phyloP scores from a whole-genome alignment of 345 rosid species.

The Melastoma malabathricum region DNA sequence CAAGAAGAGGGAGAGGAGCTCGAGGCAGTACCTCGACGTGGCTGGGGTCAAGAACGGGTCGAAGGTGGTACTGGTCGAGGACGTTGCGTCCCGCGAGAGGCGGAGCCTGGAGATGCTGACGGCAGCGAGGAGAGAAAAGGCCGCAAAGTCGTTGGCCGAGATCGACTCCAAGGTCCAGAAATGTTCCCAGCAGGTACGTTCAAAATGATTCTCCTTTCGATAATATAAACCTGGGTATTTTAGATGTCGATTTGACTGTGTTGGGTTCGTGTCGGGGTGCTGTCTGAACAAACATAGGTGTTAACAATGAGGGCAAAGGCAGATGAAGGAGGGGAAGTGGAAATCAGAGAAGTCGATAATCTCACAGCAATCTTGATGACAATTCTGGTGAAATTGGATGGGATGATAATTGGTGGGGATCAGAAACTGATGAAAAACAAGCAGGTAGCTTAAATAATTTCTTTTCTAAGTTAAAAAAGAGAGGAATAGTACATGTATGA shows the following conservation, averaged over 20 bases:
- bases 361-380: conserved; percentile 33
- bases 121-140: conserved; percentile 33
- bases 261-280: too few relatives aligned
- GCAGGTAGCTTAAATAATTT: conserved; percentile 18
- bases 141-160: conserved; percentile 27
- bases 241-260: too few relatives aligned
- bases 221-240: too few relatives aligned
- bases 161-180: conserved; percentile 31
- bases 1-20: conserved; percentile 48
- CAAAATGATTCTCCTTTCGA: neutral
- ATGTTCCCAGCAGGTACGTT: conserved; percentile 23
- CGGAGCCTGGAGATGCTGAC: conserved; percentile 36
- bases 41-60: conserved; percentile 42
- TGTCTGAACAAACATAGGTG: conserved; percentile 15
- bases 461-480: too few relatives aligned
- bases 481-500: neutral
- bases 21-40: conserved; percentile 33
- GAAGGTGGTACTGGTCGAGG: conserved; percentile 37
- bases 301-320: conserved; percentile 21
- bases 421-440: conserved; percentile 31
- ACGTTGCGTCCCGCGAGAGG: conserved; percentile 28
- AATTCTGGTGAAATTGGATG: conserved; percentile 34
- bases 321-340: conserved; percentile 21
- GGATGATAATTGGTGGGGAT: conserved; percentile 34
- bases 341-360: conserved; percentile 21